Conservation (phyloP, 441 rosid genomes). For the Euphorbia celastroides region DNA sequence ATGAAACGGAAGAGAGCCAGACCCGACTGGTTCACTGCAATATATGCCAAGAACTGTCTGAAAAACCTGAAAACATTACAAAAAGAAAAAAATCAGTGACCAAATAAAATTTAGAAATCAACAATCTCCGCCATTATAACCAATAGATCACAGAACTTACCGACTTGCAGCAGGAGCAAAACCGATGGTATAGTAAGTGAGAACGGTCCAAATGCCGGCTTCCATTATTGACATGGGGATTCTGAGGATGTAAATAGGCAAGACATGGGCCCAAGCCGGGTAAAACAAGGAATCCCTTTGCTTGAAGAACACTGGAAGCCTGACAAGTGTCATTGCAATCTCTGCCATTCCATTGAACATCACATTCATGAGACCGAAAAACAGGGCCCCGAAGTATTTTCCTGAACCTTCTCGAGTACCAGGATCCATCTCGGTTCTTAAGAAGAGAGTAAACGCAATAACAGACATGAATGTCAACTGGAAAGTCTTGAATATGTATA, state of each 20-base stretch:
- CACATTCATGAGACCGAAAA: constrained; percentile 53
- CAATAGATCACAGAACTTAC: constrained; percentile 19
- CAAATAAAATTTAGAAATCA: no score
- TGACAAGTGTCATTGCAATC: constrained; percentile 46
- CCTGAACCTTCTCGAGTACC: constrained; percentile 32
- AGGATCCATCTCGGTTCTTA: constrained; percentile 40
- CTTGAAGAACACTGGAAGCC: constrained; percentile 69
- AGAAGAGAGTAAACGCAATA: constrained; percentile 50
- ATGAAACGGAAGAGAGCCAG: constrained; percentile 58
- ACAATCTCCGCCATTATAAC: no score
- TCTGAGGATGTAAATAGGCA: constrained; percentile 55
- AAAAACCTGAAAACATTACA: constrained; percentile 39
- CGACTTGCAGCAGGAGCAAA: constrained; percentile 59
- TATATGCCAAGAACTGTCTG: constrained; percentile 49
- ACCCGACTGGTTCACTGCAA: constrained; percentile 55
- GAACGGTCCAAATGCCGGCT: constrained; percentile 55
- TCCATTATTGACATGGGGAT: constrained; percentile 55
- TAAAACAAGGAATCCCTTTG: constrained; percentile 59
- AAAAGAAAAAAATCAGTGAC: neutral
- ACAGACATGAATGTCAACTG: constrained; percentile 48
- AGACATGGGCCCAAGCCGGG: constrained; percentile 65
- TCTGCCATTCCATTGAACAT: constrained; percentile 70
- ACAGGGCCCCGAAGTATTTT: constrained; percentile 52
- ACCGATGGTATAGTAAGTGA: constrained; percentile 67
- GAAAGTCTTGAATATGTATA: constrained; percentile 52